phyloP scores from a whole-genome alignment of 352 stramenopile genomes.

The Plasmopara viticola region DNA sequence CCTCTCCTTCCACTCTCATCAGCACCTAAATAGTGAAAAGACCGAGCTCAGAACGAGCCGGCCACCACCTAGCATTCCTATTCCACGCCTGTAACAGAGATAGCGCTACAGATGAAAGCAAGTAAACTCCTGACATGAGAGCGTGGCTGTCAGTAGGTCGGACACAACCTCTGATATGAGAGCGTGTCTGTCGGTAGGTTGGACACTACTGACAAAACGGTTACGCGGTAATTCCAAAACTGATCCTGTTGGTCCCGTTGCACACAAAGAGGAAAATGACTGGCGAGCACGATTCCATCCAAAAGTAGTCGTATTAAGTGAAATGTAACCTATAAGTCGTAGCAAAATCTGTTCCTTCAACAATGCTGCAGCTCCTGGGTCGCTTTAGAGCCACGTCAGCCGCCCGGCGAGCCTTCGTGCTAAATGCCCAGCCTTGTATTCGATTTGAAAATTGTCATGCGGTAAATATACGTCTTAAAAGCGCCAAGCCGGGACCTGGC shows the following conservation, averaged over 20 bases:
- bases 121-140: constrained; percentile 79
- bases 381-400: constrained; percentile 9
- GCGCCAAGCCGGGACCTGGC: constrained; percentile 8
- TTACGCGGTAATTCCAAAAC: constrained; percentile 14
- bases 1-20: constrained; percentile 70
- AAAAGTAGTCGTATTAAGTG: constrained; percentile 15
- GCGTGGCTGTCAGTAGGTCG: constrained; percentile 25
- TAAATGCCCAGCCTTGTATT: constrained; percentile 1
- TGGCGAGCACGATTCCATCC: constrained; percentile 4
- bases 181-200: constrained; percentile 30
- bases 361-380: constrained; percentile 14
- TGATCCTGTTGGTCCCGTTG: constrained; percentile 2
- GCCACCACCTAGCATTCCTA: constrained; percentile 62
- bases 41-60: constrained; percentile 62
- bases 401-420: not conserved
- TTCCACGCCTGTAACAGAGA: constrained; percentile 81
- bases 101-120: constrained; percentile 58
- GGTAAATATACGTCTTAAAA: constrained; percentile 5
- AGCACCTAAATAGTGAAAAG: constrained; percentile 55
- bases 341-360: not conserved
- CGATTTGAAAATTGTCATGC: not conserved
- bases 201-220: not conserved
- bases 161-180: constrained; percentile 22
- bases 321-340: constrained; percentile 3
- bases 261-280: constrained; percentile 14